Evolutionary conservation across 257 asterid species (phyloP), one percentile per base, ranked within the genome.

Genomic region (Nyctanthes arbortristis): DNA sequence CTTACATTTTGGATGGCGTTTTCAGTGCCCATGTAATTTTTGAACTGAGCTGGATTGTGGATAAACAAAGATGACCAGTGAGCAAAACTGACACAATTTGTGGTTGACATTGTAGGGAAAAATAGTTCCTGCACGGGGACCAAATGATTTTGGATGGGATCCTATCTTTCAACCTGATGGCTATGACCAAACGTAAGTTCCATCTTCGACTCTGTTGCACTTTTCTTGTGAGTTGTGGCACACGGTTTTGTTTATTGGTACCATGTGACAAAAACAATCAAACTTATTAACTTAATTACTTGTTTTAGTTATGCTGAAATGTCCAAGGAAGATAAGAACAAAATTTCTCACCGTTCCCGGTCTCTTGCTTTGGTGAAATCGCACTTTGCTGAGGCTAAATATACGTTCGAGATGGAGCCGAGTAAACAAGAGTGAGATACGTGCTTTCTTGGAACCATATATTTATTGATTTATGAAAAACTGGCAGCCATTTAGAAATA

Each of bases 131-230:
- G 76, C 97, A 0, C 84, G 95, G 84, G 99, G 97, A 73, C 95
- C 95, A 8, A 87, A 74, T 68, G 93, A 91, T 78, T 93, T 93
- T 65, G 99, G 99, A 77, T 93, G 99, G 99, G 99, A 91, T 84
- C 96, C 99, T 7, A 71, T 93, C 73, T 91, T 93, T 75, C 89
- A 84, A 81, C 97, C 97, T 66, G 93, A 93, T 83, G 97, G 90
- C 61, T 93, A 80, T 81, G 85, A 83, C 70, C 88, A 77, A 59
- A 91, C 96, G 98, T 93, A 82, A 77, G 80, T 65, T 72, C 34
- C 35, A 29, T 65, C 33, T 43, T 11, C 20, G 39, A 30, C 47
- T 64, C 32, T 32, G 20, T 45, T 9, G 22, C 61, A 56, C 29
- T 13, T 31, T 25, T 9, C 40, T 4, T 34, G 59, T 7, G 29